Evolutionary conservation across 495 filamentous ascomycete genomes (phyloP).

Genomic region (Xylaria nigripes): DNA sequence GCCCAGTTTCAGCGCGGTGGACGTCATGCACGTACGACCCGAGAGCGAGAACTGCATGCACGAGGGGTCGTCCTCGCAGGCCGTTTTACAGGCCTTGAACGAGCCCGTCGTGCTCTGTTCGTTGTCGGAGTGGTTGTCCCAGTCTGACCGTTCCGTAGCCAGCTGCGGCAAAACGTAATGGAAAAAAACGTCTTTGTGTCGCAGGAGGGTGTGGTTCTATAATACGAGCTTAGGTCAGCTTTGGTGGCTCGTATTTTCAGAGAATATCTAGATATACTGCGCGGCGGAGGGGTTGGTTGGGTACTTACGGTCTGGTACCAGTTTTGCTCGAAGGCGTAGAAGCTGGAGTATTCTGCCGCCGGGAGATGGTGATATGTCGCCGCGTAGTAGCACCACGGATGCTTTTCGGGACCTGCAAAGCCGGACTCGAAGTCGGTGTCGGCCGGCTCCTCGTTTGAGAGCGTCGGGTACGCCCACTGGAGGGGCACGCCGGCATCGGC

Average conservation of each 20-base stretch:
- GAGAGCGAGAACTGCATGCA: conserved; percentile 39
- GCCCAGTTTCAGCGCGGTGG: conserved; percentile 20
- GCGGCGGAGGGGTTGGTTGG: not conserved
- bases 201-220: conserved; percentile 16
- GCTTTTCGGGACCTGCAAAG: conserved; percentile 31
- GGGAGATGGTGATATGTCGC: conserved; percentile 45
- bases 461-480: conserved; percentile 39
- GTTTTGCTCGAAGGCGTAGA: conserved; percentile 39
- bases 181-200: conserved; percentile 32
- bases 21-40: conserved; percentile 26
- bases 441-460: conserved; percentile 29
- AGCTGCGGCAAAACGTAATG: conserved; percentile 27
- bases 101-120: conserved; percentile 18
- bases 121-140: conserved; percentile 37
- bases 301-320: conserved; percentile 36
- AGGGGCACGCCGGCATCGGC: conserved; percentile 33
- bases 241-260: too few relatives aligned
- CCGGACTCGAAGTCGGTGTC: conserved; percentile 38
- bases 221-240: not conserved
- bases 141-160: conserved; percentile 25
- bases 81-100: conserved; percentile 28
- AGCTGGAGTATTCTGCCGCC: conserved; percentile 31
- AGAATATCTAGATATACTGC: too few relatives aligned
- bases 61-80: conserved; percentile 30
- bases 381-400: conserved; percentile 43